These are phyloP conservation scores for Colletotrichum noveboracense DNA, from an alignment of 2,329 filamentous ascomycete genomes.

Conservation along the genomic window DNA sequence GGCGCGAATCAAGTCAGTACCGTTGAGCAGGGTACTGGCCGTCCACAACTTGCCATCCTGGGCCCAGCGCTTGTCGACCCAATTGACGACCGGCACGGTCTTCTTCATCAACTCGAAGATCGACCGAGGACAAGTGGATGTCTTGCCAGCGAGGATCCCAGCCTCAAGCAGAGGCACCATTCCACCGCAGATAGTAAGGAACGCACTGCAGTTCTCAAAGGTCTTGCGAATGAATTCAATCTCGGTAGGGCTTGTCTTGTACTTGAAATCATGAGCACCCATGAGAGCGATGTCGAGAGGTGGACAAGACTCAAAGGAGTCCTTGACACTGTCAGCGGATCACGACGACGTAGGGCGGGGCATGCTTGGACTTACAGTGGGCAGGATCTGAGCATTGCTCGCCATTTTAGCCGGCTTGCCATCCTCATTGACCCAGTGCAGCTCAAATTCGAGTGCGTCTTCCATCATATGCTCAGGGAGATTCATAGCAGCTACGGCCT, in stretches of 20 bases:
- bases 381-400: constrained; percentile 29
- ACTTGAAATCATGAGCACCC: constrained; percentile 35
- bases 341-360: too few species aligned
- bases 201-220: constrained; percentile 38
- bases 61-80: constrained; percentile 42
- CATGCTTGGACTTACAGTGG: constrained; percentile 28
- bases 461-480: not conserved
- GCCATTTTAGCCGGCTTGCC: constrained; percentile 26
- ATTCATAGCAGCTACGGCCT: constrained; percentile 13
- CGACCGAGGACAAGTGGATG: constrained; percentile 37
- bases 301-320: constrained; percentile 44
- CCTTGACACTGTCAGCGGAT: constrained; percentile 24
- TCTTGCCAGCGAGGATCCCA: constrained; percentile 41
- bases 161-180: constrained; percentile 34
- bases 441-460: constrained; percentile 31
- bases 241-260: constrained; percentile 36
- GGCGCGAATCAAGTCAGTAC: constrained; percentile 36
- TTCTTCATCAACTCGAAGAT: constrained; percentile 31
- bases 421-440: constrained; percentile 39
- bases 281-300: constrained; percentile 45
- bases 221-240: constrained; percentile 39
- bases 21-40: constrained; percentile 37
- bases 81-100: constrained; percentile 33
- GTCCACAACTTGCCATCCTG: constrained; percentile 42
- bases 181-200: constrained; percentile 45